Evolutionary conservation across 495 filamentous ascomycete species (phyloP).

Genomic region (Daldinia loculata): DNA sequence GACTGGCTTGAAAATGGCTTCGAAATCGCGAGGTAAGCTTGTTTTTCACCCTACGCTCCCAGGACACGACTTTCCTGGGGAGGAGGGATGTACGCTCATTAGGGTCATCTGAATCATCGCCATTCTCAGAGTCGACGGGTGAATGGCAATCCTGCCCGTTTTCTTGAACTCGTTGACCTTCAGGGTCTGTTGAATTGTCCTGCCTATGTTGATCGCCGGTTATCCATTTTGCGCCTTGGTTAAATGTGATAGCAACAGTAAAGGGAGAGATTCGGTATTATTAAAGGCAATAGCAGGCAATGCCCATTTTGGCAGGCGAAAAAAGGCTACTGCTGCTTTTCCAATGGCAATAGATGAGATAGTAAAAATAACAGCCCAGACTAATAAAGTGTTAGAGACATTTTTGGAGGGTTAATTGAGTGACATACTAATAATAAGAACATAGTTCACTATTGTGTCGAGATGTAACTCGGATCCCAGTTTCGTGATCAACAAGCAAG

Average conservation of each 20-base stretch:
- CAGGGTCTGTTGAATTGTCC: constrained; percentile 9
- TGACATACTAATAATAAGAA: constrained; percentile 50
- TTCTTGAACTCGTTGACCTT: constrained; percentile 6
- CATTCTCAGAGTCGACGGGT: constrained; percentile 1
- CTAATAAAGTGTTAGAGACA: constrained; percentile 21
- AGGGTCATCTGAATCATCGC: constrained; percentile 6
- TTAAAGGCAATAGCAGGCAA: constrained; percentile 76
- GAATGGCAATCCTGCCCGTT: background rate
- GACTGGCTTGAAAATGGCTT: constrained; percentile 15
- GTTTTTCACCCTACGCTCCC: constrained; percentile 25
- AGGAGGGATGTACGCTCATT: constrained; percentile 32
- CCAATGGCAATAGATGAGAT: constrained; percentile 64
- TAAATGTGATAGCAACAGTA: constrained; percentile 66
- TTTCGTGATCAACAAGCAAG: constrained; percentile 73
- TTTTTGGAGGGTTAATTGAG: too few relatives aligned
- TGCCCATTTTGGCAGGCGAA: constrained; percentile 70
- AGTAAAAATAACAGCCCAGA: constrained; percentile 69
- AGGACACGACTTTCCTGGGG: constrained; percentile 16
- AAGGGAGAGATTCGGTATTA: constrained; percentile 76
- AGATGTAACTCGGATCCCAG: constrained; percentile 71
- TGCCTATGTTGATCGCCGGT: constrained; percentile 7
- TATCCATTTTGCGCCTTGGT: constrained; percentile 31
- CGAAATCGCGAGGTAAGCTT: constrained; percentile 2
- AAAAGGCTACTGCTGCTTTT: constrained; percentile 50
- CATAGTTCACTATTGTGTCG: constrained; percentile 64